phyloP scores from a whole-genome alignment of 768 basidiomycete genomes.

The Boletus sp. region DNA sequence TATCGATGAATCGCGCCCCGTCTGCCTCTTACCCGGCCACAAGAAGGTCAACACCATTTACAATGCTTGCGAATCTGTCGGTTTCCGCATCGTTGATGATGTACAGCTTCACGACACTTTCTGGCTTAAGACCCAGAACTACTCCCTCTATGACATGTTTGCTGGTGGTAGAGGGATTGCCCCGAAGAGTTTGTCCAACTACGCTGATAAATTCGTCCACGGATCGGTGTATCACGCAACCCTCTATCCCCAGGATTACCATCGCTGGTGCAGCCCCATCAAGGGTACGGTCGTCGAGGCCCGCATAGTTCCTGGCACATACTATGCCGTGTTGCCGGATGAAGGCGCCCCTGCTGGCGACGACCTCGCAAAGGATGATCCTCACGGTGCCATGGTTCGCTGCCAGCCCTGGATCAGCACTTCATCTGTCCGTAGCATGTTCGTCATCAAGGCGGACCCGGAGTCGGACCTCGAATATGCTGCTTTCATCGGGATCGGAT shows the following conservation, averaged over 20 bases:
- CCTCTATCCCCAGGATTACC: constrained; percentile 51
- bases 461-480: constrained; percentile 50
- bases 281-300: constrained; percentile 5
- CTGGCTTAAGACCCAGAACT: constrained; percentile 60
- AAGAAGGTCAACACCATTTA: constrained; percentile 31
- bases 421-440: constrained; percentile 48
- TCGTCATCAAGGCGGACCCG: constrained; percentile 51
- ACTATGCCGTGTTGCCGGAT: constrained; percentile 17
- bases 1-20: background rate
- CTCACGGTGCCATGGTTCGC: constrained; percentile 20
- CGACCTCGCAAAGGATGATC: constrained; percentile 3
- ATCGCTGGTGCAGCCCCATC: constrained; percentile 62
- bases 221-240: constrained; percentile 57
- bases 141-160: constrained; percentile 58
- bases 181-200: background rate
- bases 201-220: constrained; percentile 41
- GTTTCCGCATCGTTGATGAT: constrained; percentile 35
- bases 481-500: constrained; percentile 56
- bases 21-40: background rate
- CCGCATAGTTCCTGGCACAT: constrained; percentile 34
- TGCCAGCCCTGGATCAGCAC: constrained; percentile 43
- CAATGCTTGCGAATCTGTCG: constrained; percentile 53
- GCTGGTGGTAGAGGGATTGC: constrained; percentile 7
- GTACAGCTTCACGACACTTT: constrained; percentile 46
- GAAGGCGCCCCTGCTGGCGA: background rate